These are phyloP conservation scores for Russula griseocarnosa DNA, from an alignment of 768 basidiomycete genomes.

Conservation along the genomic window DNA sequence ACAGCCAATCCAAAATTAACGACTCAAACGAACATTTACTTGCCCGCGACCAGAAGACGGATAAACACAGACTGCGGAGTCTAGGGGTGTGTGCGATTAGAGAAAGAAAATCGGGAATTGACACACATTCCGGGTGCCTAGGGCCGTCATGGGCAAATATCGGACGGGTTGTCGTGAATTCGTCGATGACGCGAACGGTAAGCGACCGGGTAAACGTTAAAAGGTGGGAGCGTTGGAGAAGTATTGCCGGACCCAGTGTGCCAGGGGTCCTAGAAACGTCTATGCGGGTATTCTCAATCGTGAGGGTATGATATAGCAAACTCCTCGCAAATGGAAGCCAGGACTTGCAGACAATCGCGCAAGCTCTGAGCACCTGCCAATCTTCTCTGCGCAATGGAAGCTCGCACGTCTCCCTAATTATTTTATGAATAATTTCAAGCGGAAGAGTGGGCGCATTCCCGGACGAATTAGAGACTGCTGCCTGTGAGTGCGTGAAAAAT, in stretches of 20 bases:
- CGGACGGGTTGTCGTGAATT: not conserved
- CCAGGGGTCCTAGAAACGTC: constrained; percentile 5
- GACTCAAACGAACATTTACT: constrained; percentile 4
- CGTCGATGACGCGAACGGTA: constrained; percentile 14
- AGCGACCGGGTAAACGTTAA: constrained; percentile 10
- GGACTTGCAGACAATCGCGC: constrained; percentile 19
- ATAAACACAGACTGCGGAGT: constrained; percentile 6
- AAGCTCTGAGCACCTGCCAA: constrained; percentile 7
- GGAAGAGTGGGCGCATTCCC: constrained; percentile 5
- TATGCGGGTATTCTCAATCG: constrained; percentile 17
- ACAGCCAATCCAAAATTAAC: constrained; percentile 14
- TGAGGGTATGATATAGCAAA: constrained; percentile 15
- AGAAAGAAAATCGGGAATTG: constrained; percentile 14
- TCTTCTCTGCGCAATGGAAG: constrained; percentile 1
- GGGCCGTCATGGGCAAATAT: not conserved
- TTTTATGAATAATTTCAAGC: constrained; percentile 17
- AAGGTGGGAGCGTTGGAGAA: constrained; percentile 14
- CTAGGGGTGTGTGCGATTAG: constrained; percentile 11
- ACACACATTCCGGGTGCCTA: constrained; percentile 10
- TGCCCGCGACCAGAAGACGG: constrained; percentile 12
- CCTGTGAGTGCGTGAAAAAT: not conserved
- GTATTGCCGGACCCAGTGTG: constrained; percentile 13
- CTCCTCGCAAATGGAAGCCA: constrained; percentile 18
- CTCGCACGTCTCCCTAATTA: constrained; percentile 18
- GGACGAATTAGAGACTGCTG: not conserved